These are phyloP conservation scores for Xylaria sp. DNA, from an alignment of 2,329 filamentous ascomycete species.

Conservation along the genomic window DNA sequence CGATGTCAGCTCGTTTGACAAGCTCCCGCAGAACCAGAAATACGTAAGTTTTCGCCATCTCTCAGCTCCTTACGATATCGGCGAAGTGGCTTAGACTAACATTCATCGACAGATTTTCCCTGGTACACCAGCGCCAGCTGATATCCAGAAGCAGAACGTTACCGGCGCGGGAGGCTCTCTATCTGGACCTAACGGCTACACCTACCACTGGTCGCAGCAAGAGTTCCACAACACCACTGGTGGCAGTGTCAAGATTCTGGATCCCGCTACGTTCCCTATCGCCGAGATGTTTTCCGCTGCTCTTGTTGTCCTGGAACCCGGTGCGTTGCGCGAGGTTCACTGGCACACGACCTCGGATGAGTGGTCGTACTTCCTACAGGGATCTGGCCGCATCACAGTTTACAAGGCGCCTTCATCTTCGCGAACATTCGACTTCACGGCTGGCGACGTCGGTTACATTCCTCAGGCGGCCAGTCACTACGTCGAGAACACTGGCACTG, in stretches of 20 bases:
- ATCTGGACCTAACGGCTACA: constrained; percentile 53
- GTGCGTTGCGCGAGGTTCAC: constrained; percentile 72
- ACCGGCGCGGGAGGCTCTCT: constrained; percentile 57
- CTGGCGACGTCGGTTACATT: constrained; percentile 69
- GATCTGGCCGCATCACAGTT: constrained; percentile 65
- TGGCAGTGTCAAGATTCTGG: constrained; percentile 68
- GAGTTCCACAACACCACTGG: constrained; percentile 62
- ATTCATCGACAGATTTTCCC: constrained; percentile 57
- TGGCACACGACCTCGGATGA: constrained; percentile 71
- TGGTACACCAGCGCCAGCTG: constrained; percentile 58
- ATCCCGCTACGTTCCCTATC: constrained; percentile 66
- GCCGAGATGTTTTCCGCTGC: constrained; percentile 65
- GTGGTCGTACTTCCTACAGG: constrained; percentile 69
- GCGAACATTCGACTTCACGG: constrained; percentile 67
- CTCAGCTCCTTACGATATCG: not conserved
- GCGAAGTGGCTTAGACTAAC: constrained; percentile 10
- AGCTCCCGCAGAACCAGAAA: constrained; percentile 58
- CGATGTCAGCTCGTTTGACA: constrained; percentile 57
- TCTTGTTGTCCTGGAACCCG: constrained; percentile 66
- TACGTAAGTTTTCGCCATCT: constrained; percentile 49
- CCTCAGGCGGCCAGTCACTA: constrained; percentile 66
- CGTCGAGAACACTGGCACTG: constrained; percentile 68
- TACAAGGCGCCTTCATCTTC: constrained; percentile 61
- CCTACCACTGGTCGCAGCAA: constrained; percentile 64
- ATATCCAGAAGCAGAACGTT: constrained; percentile 59